phyloP scores from a whole-genome alignment of 352 stramenopile genomes.

The Globisporangium paddicum region DNA sequence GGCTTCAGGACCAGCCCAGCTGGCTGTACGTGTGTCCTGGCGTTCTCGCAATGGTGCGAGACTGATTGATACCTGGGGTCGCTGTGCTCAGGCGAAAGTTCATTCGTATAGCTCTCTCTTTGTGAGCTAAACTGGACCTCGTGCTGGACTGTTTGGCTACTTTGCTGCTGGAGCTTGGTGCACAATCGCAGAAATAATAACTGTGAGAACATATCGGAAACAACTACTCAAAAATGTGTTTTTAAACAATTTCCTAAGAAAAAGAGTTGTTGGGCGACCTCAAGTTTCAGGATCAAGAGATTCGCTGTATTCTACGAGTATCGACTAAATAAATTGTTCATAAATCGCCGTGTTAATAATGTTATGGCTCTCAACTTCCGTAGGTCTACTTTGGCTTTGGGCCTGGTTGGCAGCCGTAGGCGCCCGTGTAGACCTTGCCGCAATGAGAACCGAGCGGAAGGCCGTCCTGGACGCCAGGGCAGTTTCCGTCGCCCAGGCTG shows the following conservation, averaged over 20 bases:
- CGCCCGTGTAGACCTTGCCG: slow-evolving; percentile 4
- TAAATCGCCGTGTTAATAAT: neutral
- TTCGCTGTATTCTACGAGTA: too few relatives aligned
- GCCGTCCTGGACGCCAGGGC: slow-evolving; percentile 1
- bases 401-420: slow-evolving; percentile 3
- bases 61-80: too few relatives aligned
- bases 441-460: slow-evolving; percentile 2
- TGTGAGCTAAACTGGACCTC: neutral
- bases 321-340: too few relatives aligned
- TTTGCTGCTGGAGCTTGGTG: neutral
- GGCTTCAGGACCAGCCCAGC: too few relatives aligned
- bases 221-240: neutral
- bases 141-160: neutral
- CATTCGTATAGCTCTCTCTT: neutral
- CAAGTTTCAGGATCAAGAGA: too few relatives aligned
- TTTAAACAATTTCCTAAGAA: too few relatives aligned
- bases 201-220: too few relatives aligned
- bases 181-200: neutral
- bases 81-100: neutral
- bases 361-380: too few relatives aligned
- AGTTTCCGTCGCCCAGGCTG: slow-evolving; percentile 1
- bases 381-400: neutral
- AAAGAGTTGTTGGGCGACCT: too few relatives aligned
- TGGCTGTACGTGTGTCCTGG: too few relatives aligned
- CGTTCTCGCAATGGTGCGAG: too few relatives aligned